A percentile compares a stretch with the other conserved stretches of the same genome.
Conservation (phyloP, 345 rosid genomes). For the Moricandia arvensis region DNA sequence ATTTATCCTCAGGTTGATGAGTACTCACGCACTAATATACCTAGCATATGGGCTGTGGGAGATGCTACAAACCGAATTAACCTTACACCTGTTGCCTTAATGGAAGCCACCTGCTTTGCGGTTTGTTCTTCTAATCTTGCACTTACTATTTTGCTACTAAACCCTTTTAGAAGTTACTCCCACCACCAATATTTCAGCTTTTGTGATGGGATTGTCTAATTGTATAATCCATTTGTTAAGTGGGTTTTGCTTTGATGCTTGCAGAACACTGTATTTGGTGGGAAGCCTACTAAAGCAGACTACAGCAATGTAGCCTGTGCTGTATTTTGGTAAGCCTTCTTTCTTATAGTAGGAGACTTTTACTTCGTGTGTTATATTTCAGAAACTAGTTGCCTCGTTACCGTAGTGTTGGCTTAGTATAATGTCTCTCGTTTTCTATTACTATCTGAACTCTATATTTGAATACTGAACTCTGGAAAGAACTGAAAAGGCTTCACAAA, state of each 20-base stretch:
- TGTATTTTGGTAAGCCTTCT: conserved; percentile 71
- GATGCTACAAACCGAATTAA: conserved; percentile 97
- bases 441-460: background rate
- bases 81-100: conserved; percentile 97
- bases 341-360: background rate
- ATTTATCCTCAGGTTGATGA: conserved; percentile 75
- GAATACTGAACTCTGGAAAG: background rate
- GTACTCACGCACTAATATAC: conserved; percentile 77
- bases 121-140: conserved; percentile 43
- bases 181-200: background rate
- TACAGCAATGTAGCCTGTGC: conserved; percentile 71
- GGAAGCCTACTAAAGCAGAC: conserved; percentile 79
- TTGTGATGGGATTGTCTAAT: background rate
- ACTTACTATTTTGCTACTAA: background rate
- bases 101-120: conserved; percentile 95
- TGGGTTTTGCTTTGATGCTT: conserved; percentile 27
- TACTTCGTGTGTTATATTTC: background rate
- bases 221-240: background rate
- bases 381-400: no score
- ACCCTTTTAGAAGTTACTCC: no score
- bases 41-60: conserved; percentile 97
- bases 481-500: background rate
- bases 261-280: conserved; percentile 97
- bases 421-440: background rate
- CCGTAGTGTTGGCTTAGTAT: background rate